Conservation (phyloP, 1,139 yeast species). For the Debaryomyces udenii region DNA sequence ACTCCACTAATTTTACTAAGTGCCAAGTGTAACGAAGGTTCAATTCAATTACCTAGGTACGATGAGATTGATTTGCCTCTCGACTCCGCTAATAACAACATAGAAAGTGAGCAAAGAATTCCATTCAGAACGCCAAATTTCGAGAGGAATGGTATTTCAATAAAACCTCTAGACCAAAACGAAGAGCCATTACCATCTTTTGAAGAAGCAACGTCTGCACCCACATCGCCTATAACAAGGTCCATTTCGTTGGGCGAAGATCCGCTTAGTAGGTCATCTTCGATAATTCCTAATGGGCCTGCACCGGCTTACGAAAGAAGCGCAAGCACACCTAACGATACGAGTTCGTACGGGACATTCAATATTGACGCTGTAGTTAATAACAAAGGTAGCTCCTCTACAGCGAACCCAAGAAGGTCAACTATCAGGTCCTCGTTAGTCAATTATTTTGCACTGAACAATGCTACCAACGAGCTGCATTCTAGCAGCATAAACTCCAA, state of each 20-base stretch:
- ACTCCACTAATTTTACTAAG: slow-evolving; percentile 79
- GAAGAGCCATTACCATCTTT: slow-evolving; percentile 54
- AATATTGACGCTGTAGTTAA: slow-evolving; percentile 30
- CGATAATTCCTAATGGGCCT: slow-evolving; percentile 34
- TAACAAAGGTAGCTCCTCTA: slow-evolving; percentile 8
- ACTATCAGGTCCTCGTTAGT: slow-evolving; percentile 27
- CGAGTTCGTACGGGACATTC: slow-evolving; percentile 12
- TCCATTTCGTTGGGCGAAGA: slow-evolving; percentile 41
- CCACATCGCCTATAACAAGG: slow-evolving; percentile 37
- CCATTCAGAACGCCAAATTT: slow-evolving; percentile 41
- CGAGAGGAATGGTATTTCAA: slow-evolving; percentile 42
- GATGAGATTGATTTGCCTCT: slow-evolving; percentile 26
- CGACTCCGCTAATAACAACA: neutral
- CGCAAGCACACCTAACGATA: neutral
- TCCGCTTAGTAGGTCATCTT: slow-evolving; percentile 37
- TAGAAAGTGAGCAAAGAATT: slow-evolving; percentile 12
- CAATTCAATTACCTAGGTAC: slow-evolving; percentile 73
- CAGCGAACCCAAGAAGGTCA: slow-evolving; percentile 16
- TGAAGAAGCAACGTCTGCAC: slow-evolving; percentile 54
- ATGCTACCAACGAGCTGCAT: neutral
- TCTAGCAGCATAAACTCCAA: neutral
- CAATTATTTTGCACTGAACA: slow-evolving; percentile 28
- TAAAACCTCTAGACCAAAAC: slow-evolving; percentile 30
- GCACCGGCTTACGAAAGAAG: slow-evolving; percentile 40
- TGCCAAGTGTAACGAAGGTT: slow-evolving; percentile 68